Percentiles rank a stretch among this genome's conserved stretches.
Conservation (phyloP, 2,329 filamentous ascomycete genomes). For the Colletotrichum incanum region DNA sequence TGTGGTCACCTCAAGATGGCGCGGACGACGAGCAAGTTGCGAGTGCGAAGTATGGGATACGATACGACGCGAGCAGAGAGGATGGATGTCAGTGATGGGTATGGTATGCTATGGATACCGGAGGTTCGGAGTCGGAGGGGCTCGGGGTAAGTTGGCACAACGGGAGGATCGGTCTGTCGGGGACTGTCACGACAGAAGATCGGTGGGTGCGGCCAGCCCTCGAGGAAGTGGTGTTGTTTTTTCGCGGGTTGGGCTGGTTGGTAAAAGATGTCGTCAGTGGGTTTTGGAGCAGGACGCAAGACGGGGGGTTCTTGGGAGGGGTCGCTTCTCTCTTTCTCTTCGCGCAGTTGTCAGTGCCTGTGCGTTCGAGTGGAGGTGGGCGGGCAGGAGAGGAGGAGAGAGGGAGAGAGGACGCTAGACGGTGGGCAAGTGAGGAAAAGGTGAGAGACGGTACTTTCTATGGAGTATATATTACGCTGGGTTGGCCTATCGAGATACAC, state of each 20-base stretch:
- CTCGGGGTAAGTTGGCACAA: slow-evolving; percentile 34
- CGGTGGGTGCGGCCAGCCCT: slow-evolving; percentile 41
- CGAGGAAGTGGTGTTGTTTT: slow-evolving; percentile 41
- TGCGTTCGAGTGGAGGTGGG: slow-evolving; percentile 19
- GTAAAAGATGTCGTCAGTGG: slow-evolving; percentile 43
- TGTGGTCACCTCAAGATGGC: slow-evolving; percentile 7
- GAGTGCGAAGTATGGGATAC: slow-evolving; percentile 13
- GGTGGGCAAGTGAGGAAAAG: background rate
- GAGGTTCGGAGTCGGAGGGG: slow-evolving; percentile 37
- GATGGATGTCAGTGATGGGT: slow-evolving; percentile 8
- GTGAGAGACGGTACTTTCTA: background rate
- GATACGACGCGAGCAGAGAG: slow-evolving; percentile 5
- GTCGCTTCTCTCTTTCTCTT: slow-evolving; percentile 30
- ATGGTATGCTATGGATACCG: slow-evolving; percentile 23
- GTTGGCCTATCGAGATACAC: background rate
- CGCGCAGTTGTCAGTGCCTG: slow-evolving; percentile 5
- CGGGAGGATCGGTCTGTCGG: slow-evolving; percentile 40
- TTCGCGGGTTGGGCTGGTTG: slow-evolving; percentile 35
- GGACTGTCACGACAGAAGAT: slow-evolving; percentile 41
- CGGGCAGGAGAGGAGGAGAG: background rate
- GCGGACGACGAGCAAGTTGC: background rate
- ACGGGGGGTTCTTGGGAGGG: slow-evolving; percentile 36
- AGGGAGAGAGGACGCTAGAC: background rate
- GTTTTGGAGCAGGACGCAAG: slow-evolving; percentile 37
- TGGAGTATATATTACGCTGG: background rate